Conservation (phyloP, 2,329 filamentous ascomycete species). For the Hypoxylon sp. region DNA sequence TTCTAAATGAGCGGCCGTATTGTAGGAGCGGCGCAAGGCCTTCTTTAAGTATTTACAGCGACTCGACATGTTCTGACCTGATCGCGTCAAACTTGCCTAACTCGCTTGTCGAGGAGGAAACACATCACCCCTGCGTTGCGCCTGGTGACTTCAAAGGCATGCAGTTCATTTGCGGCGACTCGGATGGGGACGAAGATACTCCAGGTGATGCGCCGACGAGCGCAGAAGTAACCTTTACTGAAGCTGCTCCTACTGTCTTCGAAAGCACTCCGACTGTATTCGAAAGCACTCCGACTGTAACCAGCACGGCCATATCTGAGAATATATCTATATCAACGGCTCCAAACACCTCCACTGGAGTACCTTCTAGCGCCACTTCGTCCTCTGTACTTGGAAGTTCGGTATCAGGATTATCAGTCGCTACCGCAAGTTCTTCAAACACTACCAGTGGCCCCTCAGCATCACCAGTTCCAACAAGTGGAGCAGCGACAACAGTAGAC, state of each 20-base stretch:
- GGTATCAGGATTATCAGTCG: not conserved
- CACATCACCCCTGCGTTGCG: constrained; percentile 10
- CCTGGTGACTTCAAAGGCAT: constrained; percentile 28
- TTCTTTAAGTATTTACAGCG: constrained; percentile 24
- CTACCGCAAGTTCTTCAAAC: constrained; percentile 1
- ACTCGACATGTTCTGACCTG: constrained; percentile 15
- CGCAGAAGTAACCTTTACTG: not conserved
- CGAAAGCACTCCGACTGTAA: not conserved
- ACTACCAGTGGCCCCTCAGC: not conserved
- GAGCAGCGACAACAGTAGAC: not conserved
- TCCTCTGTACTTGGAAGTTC: not conserved
- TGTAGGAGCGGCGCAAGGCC: constrained; percentile 20
- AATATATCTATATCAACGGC: not conserved
- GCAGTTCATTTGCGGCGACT: constrained; percentile 17
- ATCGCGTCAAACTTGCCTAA: constrained; percentile 11
- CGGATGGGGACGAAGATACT: constrained; percentile 1
- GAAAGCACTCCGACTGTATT: too few relatives aligned
- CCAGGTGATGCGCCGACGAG: not conserved
- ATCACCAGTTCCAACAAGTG: constrained; percentile 1
- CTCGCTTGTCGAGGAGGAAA: not conserved
- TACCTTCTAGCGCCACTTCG: not conserved
- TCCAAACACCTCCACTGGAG: not conserved
- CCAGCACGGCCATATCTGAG: not conserved
- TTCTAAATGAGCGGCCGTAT: constrained; percentile 27
- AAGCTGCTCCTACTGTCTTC: not conserved